Evolutionary conservation across 2,329 filamentous ascomycete genomes (phyloP).

Genomic region (Colletotrichum caudatum): DNA sequence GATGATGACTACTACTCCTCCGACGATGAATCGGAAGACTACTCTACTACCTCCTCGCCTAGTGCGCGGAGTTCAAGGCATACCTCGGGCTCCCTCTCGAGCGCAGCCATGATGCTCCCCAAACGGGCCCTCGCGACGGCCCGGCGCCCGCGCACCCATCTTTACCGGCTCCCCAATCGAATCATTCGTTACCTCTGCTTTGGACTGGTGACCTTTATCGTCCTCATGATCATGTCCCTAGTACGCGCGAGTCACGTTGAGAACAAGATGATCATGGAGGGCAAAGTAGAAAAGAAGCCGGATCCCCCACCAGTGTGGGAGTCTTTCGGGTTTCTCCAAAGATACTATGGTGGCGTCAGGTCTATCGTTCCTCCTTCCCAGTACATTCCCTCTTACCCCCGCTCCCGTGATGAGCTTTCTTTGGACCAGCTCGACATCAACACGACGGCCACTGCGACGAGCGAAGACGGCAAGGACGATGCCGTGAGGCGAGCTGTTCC

Average conservation of each 20-base stretch:
- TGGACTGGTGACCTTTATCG: conserved; percentile 73
- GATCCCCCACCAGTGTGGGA: conserved; percentile 82
- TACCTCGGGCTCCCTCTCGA: conserved; percentile 58
- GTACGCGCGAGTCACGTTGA: conserved; percentile 79
- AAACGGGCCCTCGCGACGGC: conserved; percentile 52
- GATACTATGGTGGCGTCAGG: conserved; percentile 91
- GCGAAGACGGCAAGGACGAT: conserved; percentile 46
- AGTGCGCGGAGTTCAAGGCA: conserved; percentile 67
- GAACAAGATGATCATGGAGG: conserved; percentile 69
- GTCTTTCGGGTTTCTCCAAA: conserved; percentile 83
- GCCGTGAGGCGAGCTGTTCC: conserved; percentile 53
- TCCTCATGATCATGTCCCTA: conserved; percentile 82
- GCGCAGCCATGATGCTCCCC: conserved; percentile 59
- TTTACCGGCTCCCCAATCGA: conserved; percentile 76
- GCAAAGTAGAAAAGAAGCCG: conserved; percentile 69
- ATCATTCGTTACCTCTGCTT: conserved; percentile 84
- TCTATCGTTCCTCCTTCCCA: conserved; percentile 73
- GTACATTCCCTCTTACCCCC: conserved; percentile 86
- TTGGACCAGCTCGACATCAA: conserved; percentile 56
- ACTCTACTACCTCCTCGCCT: conserved; percentile 57
- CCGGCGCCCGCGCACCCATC: conserved; percentile 51
- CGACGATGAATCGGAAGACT: conserved; percentile 58
- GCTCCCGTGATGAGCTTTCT: conserved; percentile 68
- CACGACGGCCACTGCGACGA: conserved; percentile 45
- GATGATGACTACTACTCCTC: conserved; percentile 64